Base-by-base conservation (phyloP, 2,329 filamentous ascomycete species). In the Cyanodermella asteris region DNA sequence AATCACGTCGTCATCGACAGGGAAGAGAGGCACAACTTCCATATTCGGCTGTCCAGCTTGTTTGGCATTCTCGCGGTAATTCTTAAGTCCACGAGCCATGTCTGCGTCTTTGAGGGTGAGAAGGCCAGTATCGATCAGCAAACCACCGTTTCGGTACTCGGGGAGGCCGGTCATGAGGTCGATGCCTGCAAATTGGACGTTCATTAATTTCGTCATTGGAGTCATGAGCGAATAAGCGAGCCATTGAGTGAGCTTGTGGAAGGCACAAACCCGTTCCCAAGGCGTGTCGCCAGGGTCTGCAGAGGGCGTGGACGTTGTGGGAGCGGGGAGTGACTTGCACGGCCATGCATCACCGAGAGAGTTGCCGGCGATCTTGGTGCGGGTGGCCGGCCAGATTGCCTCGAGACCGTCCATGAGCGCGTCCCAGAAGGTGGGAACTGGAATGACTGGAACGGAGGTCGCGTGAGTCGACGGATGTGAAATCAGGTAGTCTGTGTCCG, bases 161-260 rank as follows among this genome's bases (percentile, higher is more conserved):
- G 82, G 81, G 4, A 93, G 56, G 13, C 80, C 82, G 1, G 82
- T 93, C 35, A 91, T 59, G 5, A 90, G 60, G 32, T 90, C 76
- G 2, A 68, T 66, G 21, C 80, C 78, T 3, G 73, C 69, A 45
- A 87, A 87, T 35, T 80, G 68, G 30, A 90, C 70, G 29, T 73
- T 65, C 38, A 91, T 67, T 13, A 91, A 49, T 35, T 69, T 75
- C 28, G 72, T 66, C 72, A 91, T 90, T 0, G 81, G 81, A 13
- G 81, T 72, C 76, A 90, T 90, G 28, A 93, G 63, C 3, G 80
- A 91, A 50, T 91, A 91, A 24, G 75, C 78, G 28, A 93, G 70
- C 82, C 82, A 93, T 47, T 91, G 81, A 0, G 81, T 90, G 18
- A 91, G 62, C 51, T 91, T 91, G 56, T 93, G 82, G 54, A 91